Percentiles rank a stretch among this genome's conserved stretches.
These are phyloP conservation scores for Otatea glauca DNA, from an alignment of 176 grass and related monocot species.

Conservation along the genomic window DNA sequence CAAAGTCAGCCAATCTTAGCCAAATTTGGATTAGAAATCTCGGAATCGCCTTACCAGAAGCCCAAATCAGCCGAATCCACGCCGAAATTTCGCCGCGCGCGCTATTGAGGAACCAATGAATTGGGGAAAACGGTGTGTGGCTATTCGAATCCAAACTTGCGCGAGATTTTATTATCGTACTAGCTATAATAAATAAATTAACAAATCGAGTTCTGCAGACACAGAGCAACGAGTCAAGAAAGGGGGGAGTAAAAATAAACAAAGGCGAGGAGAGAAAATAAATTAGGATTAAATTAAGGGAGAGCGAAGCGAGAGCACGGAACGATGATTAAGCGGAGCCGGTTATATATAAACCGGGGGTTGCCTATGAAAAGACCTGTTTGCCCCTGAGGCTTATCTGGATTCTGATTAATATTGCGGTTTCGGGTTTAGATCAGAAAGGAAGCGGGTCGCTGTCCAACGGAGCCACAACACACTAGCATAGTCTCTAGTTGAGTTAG, in stretches of 20 bases:
- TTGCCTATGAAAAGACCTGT: not conserved
- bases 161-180: slow-evolving; percentile 13
- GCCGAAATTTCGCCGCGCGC: not conserved
- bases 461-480: no score
- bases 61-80: not conserved
- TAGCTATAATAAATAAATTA: not conserved
- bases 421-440: not conserved
- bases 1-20: not conserved
- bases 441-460: not conserved
- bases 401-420: not conserved
- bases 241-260: not conserved
- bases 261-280: not conserved
- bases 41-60: not conserved
- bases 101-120: not conserved
- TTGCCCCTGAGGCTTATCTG: slow-evolving; percentile 23
- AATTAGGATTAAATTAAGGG: slow-evolving; percentile 41
- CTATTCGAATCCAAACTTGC: slow-evolving; percentile 22
- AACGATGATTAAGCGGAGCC: not conserved
- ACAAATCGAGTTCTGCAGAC: not conserved
- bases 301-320: slow-evolving; percentile 18
- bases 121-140: not conserved
- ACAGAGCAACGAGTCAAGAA: not conserved
- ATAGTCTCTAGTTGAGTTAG: no score
- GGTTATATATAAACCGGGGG: not conserved
- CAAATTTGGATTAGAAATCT: not conserved